Conservation (phyloP, 768 basidiomycete species). For the Tremella mesenterica region DNA sequence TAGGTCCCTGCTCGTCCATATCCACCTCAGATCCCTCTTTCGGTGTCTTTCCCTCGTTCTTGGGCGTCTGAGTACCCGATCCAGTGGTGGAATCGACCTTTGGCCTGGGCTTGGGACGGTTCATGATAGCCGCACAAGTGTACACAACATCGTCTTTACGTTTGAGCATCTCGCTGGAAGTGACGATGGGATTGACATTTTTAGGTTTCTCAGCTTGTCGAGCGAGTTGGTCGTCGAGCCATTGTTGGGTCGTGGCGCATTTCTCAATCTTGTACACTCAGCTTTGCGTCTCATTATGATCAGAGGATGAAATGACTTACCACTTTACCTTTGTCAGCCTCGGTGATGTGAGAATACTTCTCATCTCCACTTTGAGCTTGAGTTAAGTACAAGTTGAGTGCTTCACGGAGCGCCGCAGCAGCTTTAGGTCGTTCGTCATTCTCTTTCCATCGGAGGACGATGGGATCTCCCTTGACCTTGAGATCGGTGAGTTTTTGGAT, state of each 20-base stretch:
- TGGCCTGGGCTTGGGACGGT: conserved; percentile 83
- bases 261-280: conserved; percentile 64
- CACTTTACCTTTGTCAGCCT: conserved; percentile 46
- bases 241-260: conserved; percentile 80
- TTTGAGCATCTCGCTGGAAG: conserved; percentile 72
- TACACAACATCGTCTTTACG: conserved; percentile 86
- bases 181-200: conserved; percentile 78
- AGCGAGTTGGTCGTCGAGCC: conserved; percentile 86
- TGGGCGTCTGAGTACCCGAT: conserved; percentile 29
- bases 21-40: conserved; percentile 34
- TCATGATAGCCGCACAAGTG: conserved; percentile 80
- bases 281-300: neutral
- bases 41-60: conserved; percentile 34
- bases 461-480: conserved; percentile 77
- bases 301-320: conserved; percentile 24
- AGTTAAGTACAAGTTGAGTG: conserved; percentile 72
- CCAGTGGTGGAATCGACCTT: conserved; percentile 42
- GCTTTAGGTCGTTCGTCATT: conserved; percentile 67
- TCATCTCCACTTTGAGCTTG: conserved; percentile 72
- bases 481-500: conserved; percentile 70
- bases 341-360: conserved; percentile 78
- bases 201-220: conserved; percentile 81
- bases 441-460: conserved; percentile 74
- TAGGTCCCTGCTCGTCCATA: conserved; percentile 36
- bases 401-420: conserved; percentile 70